Percentiles rank a stretch among this genome's conserved stretches.
Conservation (phyloP, 768 basidiomycete species). For the Suillus bovinus region DNA sequence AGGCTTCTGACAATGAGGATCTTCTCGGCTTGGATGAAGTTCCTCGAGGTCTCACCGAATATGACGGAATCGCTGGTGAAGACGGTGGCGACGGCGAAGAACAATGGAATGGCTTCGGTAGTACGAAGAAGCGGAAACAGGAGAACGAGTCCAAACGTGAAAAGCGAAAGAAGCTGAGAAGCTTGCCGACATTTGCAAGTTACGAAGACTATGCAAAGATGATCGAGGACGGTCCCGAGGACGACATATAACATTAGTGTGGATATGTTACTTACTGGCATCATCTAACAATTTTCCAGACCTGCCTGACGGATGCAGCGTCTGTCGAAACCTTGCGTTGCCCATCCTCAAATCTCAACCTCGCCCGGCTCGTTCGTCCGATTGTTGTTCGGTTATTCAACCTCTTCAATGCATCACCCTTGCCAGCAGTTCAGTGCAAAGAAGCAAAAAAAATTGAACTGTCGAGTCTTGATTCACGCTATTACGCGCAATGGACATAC, state of each 20-base stretch:
- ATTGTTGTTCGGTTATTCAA: too few species aligned
- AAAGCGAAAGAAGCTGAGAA: constrained; percentile 67
- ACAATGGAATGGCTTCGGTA: constrained; percentile 56
- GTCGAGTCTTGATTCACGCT: too few species aligned
- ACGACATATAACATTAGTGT: constrained; percentile 21
- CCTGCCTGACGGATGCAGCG: too few species aligned
- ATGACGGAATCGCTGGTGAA: constrained; percentile 52
- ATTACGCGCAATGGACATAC: too few species aligned
- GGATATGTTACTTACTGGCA: too few species aligned
- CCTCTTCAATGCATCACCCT: too few species aligned
- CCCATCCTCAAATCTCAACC: too few species aligned
- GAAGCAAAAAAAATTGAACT: too few species aligned
- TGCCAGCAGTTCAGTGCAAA: too few species aligned
- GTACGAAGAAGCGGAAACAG: constrained; percentile 41
- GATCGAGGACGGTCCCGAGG: constrained; percentile 63
- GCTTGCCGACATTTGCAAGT: constrained; percentile 79
- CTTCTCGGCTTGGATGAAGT: constrained; percentile 57
- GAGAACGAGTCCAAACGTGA: constrained; percentile 36
- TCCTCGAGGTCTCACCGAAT: constrained; percentile 59
- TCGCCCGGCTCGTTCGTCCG: too few species aligned
- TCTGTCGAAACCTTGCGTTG: too few species aligned
- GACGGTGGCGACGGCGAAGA: constrained; percentile 42
- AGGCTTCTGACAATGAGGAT: constrained; percentile 73
- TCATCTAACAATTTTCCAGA: too few species aligned
- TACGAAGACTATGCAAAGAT: constrained; percentile 85